Conservation (phyloP, 345 rosid genomes). For the Triadica sebifera region DNA sequence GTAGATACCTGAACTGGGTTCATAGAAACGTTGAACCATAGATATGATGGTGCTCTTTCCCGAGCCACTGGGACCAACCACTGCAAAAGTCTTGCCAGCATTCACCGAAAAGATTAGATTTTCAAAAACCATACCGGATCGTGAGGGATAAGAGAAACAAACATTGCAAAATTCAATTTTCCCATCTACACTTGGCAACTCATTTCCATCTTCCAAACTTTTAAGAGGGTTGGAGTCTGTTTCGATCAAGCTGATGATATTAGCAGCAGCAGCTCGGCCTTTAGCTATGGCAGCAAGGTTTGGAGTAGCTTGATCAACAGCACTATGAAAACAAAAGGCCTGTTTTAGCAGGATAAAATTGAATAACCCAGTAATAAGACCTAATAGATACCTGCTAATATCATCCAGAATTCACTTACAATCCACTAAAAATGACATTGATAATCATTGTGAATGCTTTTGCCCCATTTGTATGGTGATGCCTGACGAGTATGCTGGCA, state of each 20-base stretch:
- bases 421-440: constrained; percentile 74
- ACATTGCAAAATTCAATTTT: constrained; percentile 56
- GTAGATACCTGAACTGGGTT: constrained; percentile 60
- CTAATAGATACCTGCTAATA: neutral
- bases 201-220: constrained; percentile 33
- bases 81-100: constrained; percentile 66
- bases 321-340: constrained; percentile 37
- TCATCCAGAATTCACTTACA: constrained; percentile 48
- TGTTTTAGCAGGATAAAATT: constrained; percentile 15
- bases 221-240: constrained; percentile 26
- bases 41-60: constrained; percentile 86
- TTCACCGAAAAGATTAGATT: constrained; percentile 56
- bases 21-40: constrained; percentile 84
- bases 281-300: constrained; percentile 72
- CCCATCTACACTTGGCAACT: constrained; percentile 48
- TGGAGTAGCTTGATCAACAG: constrained; percentile 79
- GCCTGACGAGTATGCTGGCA: constrained; percentile 68
- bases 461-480: constrained; percentile 59
- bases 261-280: constrained; percentile 67
- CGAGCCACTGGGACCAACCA: constrained; percentile 90
- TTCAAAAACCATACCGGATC: constrained; percentile 57
- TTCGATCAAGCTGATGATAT: constrained; percentile 52
- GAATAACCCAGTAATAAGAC: constrained; percentile 8
- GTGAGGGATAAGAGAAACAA: constrained; percentile 66
- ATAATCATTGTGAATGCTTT: constrained; percentile 75